Evolutionary conservation across 306 rosid species (phyloP).

Genomic region (Sicyos edulis): DNA sequence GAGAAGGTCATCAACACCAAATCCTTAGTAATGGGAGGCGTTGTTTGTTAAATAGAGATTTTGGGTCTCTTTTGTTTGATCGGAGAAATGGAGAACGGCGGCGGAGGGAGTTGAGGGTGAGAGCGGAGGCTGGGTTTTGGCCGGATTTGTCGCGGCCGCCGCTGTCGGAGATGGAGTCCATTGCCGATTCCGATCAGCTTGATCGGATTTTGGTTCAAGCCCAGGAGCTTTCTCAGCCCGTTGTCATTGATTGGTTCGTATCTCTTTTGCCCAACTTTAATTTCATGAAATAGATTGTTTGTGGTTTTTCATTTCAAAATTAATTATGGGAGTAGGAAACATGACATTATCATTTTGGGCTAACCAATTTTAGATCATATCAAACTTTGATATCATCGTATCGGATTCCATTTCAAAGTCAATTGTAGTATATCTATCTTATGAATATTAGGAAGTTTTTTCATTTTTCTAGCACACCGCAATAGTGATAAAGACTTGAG

Average conservation of each 20-base stretch:
- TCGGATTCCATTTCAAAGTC: too few species aligned
- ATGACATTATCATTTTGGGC: too few species aligned
- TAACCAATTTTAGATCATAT: too few species aligned
- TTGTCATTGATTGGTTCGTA: constrained; percentile 68
- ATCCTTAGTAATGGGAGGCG: constrained; percentile 24
- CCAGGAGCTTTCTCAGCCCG: constrained; percentile 45
- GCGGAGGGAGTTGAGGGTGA: constrained; percentile 42
- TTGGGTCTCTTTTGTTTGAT: constrained; percentile 29
- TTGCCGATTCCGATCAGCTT: constrained; percentile 52
- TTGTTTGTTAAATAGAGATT: constrained; percentile 23
- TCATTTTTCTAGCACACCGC: too few species aligned
- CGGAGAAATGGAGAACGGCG: constrained; percentile 34
- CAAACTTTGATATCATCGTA: too few species aligned
- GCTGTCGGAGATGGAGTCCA: constrained; percentile 47
- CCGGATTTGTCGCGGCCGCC: constrained; percentile 52
- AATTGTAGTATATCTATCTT: too few species aligned
- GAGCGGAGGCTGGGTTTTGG: constrained; percentile 49
- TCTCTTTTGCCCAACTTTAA: neutral
- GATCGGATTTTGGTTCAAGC: constrained; percentile 63
- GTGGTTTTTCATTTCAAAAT: too few species aligned
- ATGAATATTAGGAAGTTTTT: too few species aligned
- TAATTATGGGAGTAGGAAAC: too few species aligned
- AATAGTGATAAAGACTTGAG: too few species aligned
- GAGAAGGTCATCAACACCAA: constrained; percentile 35
- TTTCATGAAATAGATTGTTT: too few species aligned